These are phyloP conservation scores for Mycena belliarum DNA, from an alignment of 768 basidiomycete species.

Conservation along the genomic window DNA sequence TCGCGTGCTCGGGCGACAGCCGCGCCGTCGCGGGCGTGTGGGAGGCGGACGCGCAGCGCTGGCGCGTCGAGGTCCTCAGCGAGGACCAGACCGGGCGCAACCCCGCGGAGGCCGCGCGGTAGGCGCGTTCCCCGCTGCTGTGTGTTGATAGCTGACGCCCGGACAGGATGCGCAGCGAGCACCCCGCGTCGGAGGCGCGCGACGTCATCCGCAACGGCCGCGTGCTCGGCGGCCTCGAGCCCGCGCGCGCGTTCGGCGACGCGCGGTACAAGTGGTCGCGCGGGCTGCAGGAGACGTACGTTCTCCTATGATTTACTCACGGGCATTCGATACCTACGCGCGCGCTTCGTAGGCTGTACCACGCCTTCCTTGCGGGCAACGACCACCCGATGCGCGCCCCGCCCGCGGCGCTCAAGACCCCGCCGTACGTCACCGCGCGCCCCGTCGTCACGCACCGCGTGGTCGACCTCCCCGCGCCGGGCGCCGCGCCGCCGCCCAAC, in stretches of 20 bases:
- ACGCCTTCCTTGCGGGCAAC: slow-evolving; percentile 65
- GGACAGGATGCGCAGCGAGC: slow-evolving; percentile 84
- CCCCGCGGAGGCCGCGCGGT: slow-evolving; percentile 82
- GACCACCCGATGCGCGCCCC: slow-evolving; percentile 58
- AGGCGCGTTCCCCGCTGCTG: not conserved
- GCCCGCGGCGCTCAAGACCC: slow-evolving; percentile 72
- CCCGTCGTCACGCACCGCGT: slow-evolving; percentile 83
- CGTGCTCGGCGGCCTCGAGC: slow-evolving; percentile 86
- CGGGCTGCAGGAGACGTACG: slow-evolving; percentile 70
- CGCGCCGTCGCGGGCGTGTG: slow-evolving; percentile 94
- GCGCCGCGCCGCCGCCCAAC: slow-evolving; percentile 5
- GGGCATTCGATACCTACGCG: not conserved
- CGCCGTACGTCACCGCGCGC: slow-evolving; percentile 87
- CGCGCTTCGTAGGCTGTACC: slow-evolving; percentile 32
- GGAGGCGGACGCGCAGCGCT: slow-evolving; percentile 70
- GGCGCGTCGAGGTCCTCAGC: slow-evolving; percentile 91
- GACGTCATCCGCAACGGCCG: slow-evolving; percentile 79
- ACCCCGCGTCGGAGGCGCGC: slow-evolving; percentile 73
- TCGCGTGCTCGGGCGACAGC: slow-evolving; percentile 92
- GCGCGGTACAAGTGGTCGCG: slow-evolving; percentile 87
- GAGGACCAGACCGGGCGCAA: slow-evolving; percentile 97
- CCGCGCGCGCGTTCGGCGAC: slow-evolving; percentile 85
- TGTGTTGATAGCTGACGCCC: not conserved
- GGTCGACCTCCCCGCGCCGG: slow-evolving; percentile 51
- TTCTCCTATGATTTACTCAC: not conserved